These are phyloP conservation scores for Metarhizium album DNA, from an alignment of 2,329 filamentous ascomycete genomes.

Conservation along the genomic window DNA sequence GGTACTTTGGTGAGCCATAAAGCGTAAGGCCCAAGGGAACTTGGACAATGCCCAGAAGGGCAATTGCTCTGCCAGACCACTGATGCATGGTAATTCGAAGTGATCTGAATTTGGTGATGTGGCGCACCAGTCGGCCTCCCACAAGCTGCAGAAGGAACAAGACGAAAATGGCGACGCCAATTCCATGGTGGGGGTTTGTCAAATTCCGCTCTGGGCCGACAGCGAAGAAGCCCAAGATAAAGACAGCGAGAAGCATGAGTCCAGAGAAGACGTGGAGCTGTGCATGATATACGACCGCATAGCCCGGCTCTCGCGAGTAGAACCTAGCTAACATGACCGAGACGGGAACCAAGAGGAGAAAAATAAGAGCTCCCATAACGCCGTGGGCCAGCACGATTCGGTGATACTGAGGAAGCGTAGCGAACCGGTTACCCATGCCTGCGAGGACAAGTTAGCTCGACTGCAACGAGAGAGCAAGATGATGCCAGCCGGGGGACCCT, in stretches of 20 bases:
- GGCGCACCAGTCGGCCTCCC: constrained; percentile 53
- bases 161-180: constrained; percentile 68
- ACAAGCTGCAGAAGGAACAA: constrained; percentile 61
- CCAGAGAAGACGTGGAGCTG: constrained; percentile 63
- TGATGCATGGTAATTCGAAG: constrained; percentile 62
- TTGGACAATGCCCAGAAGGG: constrained; percentile 74
- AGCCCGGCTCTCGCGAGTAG: constrained; percentile 49
- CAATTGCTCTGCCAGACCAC: constrained; percentile 71
- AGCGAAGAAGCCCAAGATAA: constrained; percentile 67
- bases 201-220: constrained; percentile 62
- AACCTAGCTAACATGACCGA: constrained; percentile 69
- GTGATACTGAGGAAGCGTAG: constrained; percentile 58
- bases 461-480: not conserved
- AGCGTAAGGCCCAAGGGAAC: constrained; percentile 81
- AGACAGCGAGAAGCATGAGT: constrained; percentile 56
- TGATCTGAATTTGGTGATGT: constrained; percentile 38
- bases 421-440: constrained; percentile 79
- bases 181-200: constrained; percentile 77
- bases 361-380: constrained; percentile 60
- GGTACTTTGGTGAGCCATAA: constrained; percentile 76
- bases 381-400: constrained; percentile 60
- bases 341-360: constrained; percentile 61
- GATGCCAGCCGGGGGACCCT: constrained; percentile 7
- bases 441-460: not conserved
- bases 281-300: constrained; percentile 58